Evolutionary conservation across 179 eudicot genomes (phyloP), one percentile per base, ranked within the genome.

Genomic region (Spergularia azorica): DNA sequence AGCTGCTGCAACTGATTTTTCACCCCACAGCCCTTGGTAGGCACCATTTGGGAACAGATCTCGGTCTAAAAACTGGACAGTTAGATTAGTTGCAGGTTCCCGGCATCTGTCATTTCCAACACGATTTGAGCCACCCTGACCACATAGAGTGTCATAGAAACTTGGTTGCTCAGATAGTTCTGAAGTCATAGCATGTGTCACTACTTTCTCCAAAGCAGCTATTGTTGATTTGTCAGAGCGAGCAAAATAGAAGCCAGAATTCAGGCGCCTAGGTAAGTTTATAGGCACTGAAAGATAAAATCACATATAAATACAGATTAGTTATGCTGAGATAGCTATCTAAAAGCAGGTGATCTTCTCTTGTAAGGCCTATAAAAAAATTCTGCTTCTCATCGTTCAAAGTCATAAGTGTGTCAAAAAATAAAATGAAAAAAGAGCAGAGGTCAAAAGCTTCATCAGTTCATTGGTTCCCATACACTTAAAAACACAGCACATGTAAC

Each of bases 201-300:
- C 98, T 48, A 95, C 97, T 86, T 88, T 95, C 74, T 85, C 90
- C 83, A 95, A 61, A 70, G 92, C 97, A 43, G 89, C 80, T 66
- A 91, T 86, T 15, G 99, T 91, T 82, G 89, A 63, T 75, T n/a
- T 77, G 87, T 95, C 97, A 14, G 93, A 87, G 41, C 78, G 88
- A 77, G 95, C 97, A 79, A 86, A 95, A 80, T 95, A 95, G 82
- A 95, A 95, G 72, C 99, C 99, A 65, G 99, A 95, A 81, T 95
- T 93, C 79, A 91, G 87, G 79, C 97, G 95, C 70, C 95, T 85
- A 36, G 99, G 98, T 66, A 95, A 79, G 85, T 95, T 95, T 63
- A 91, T 89, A 20, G 98, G 92, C 77, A 91, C 98, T 95, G 86
- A 59, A 86, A 77, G 69, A 80, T 32, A 55, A 76, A n/a, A 71